phyloP scores from a whole-genome alignment of 2,329 filamentous ascomycete species.

The Emmonsia crescens region DNA sequence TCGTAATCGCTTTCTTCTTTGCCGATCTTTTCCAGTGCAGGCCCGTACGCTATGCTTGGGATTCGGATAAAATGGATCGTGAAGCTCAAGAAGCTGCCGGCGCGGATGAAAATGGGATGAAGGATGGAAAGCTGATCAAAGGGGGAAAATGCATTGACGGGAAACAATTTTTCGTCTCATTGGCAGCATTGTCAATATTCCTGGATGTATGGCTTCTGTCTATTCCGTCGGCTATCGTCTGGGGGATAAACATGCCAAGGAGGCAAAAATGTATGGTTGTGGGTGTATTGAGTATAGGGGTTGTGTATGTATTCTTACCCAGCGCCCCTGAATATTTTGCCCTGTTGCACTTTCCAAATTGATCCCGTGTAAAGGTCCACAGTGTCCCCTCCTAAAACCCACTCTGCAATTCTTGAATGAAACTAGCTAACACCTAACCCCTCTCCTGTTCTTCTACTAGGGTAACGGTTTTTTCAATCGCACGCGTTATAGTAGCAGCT shows the following conservation, averaged over 20 bases:
- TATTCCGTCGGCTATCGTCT: conserved; percentile 9
- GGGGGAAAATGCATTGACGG: conserved; percentile 25
- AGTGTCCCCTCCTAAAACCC: neutral
- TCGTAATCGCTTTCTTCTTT: conserved; percentile 29
- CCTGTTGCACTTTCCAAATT: neutral
- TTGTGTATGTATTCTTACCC: conserved; percentile 3
- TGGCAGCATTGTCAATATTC: conserved; percentile 30
- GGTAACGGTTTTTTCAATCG: neutral
- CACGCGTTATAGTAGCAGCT: neutral
- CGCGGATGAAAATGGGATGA: neutral
- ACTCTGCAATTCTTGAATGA: neutral
- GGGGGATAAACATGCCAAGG: conserved; percentile 10
- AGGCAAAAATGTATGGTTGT: conserved; percentile 9
- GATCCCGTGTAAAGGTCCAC: neutral
- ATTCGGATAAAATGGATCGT: conserved; percentile 7
- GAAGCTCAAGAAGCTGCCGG: conserved; percentile 1
- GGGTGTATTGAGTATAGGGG: conserved; percentile 7
- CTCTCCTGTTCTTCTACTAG: neutral
- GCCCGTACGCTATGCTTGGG: conserved; percentile 27
- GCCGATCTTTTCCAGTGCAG: conserved; percentile 32
- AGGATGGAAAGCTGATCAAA: conserved; percentile 5
- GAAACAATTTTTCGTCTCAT: conserved; percentile 24
- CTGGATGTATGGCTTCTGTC: conserved; percentile 31
- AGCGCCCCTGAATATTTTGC: neutral
- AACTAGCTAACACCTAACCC: neutral